Percentiles rank a stretch among this genome's conserved stretches.
phyloP scores from a whole-genome alignment of 2,329 filamentous ascomycete species.

The Fusarium robinianum region DNA sequence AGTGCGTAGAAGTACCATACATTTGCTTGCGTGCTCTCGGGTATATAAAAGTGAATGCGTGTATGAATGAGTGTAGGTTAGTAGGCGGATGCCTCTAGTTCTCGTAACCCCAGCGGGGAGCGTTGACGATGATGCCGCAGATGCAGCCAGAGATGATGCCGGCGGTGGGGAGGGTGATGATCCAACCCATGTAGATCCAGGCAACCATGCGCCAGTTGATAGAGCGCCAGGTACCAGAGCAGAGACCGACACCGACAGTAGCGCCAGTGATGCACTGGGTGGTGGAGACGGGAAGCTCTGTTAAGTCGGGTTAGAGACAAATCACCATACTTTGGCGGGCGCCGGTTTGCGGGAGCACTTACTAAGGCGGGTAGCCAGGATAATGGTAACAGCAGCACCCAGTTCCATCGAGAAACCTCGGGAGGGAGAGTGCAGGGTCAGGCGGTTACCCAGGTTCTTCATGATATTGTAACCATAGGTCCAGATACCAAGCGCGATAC shows the following conservation, averaged over 20 bases:
- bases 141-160: conserved; percentile 63
- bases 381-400: conserved; percentile 63
- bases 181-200: conserved; percentile 64
- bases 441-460: conserved; percentile 64
- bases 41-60: conserved; percentile 5
- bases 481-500: conserved; percentile 61
- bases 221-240: conserved; percentile 60
- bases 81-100: conserved; percentile 6
- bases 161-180: conserved; percentile 62
- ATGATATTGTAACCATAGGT: conserved; percentile 70
- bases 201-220: conserved; percentile 68
- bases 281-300: conserved; percentile 64
- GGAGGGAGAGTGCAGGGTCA: conserved; percentile 64
- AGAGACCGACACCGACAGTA: conserved; percentile 66
- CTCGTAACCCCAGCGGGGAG: conserved; percentile 53
- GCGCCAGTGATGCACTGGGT: conserved; percentile 68
- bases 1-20: conserved; percentile 1
- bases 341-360: conserved; percentile 19
- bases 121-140: conserved; percentile 66
- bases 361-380: conserved; percentile 65
- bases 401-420: conserved; percentile 65
- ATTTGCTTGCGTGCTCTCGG: not conserved
- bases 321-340: accelerated
- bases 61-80: not conserved
- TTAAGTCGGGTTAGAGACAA: not conserved